Base-by-base conservation (phyloP, 345 rosid species). In the Erysimum cheiranthoides region DNA sequence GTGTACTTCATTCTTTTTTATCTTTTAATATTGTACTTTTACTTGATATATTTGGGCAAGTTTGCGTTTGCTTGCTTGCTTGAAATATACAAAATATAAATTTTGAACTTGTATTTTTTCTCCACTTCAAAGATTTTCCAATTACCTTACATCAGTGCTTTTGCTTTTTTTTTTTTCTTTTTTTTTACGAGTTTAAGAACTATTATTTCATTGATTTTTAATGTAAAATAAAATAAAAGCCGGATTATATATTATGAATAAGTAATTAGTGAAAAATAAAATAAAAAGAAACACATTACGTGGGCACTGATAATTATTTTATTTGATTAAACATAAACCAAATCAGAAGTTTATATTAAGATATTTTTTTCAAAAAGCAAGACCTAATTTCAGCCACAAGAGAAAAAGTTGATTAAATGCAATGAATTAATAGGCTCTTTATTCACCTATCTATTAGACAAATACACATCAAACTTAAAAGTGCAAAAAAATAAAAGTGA, bases 391-490 rank as follows among this genome's bases (percentile, higher is more conserved):
- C 61, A 63, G 59, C 80, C 80, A 70, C 71, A 62, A 25, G 75
- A 46, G 45, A 76, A 54, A 77, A 56, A 56, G 71, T 69, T 56
- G 61, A 56, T 70, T 63, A 36, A 54, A 77, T 56, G 49, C 80
- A 77, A 56, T 46, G 71, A 70, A 47, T 70, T 77, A 77, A 63
- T 63, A 36, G 60, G 50, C 27, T 60, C 35, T 75, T 68, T 62
- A 76, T 61, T 42, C 79, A 68, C 46, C 61, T 39, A 75, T 68
- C 46, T 76, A 76, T 56, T 54, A 46, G 45, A 70, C 61, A 77
- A 76, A 77, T 69, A 60, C 28, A 75, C 73, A 69, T 69, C 75
- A 76, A 76, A 25, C n/a, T 14, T 70, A 70, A 45, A 61, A 62
- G 66, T 69, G 21, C 56, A 45, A 58, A 18, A 21, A 32, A 14